Evolutionary conservation across 2,329 filamentous ascomycete genomes (phyloP), one percentile per base, ranked within the genome.

Genomic region (Penicillium olsonii): DNA sequence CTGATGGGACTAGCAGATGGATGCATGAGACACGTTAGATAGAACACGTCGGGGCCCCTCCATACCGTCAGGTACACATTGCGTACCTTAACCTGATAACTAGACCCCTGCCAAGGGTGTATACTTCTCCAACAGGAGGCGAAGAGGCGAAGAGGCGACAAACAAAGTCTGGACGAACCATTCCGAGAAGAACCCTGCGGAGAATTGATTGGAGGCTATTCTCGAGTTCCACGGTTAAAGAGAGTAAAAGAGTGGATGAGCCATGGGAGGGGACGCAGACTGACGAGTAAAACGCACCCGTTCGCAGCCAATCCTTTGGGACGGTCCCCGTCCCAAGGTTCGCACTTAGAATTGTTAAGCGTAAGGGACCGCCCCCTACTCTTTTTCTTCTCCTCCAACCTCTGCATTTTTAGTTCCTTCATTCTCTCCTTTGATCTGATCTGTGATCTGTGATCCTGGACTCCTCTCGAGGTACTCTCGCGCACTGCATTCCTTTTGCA

Each of bases 401-500:
- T 51, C 55, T 48, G 38, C 26, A 27, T 48, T 54, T 55, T 57
- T 54, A 42, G 50, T 53, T 52, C 54, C 50, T 63, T 59, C 56
- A 60, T 61, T 59, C 50, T 60, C 59, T 53, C 56, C 37, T 52
- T 59, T 54, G 55, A 48, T 31, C 55, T 50, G 45, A 47, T 53
- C 47, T 45, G 4, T 24, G 22, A 63, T 66, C 59, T 52, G 58
- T 60, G 55, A 56, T 68, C 65, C 62, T 64, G 53, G 62, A 63
- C 63, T 61, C 62, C 46, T n/a, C n/a, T n/a, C n/a, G n/a, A n/a
- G n/a, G n/a, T 52, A 55, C 56, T 50, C 45, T 62, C 67, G 70
- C 68, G 60, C 69, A 64, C 69, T 66, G 62, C 60, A 64, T 69
- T 65, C 57, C 46, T 59, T 58, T 49, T 59, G 45, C 45, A 42